A percentile compares a stretch with the other conserved stretches of the same genome.
Conservation (phyloP, 139 green algal species). For the Monoraphidium neglectum region DNA sequence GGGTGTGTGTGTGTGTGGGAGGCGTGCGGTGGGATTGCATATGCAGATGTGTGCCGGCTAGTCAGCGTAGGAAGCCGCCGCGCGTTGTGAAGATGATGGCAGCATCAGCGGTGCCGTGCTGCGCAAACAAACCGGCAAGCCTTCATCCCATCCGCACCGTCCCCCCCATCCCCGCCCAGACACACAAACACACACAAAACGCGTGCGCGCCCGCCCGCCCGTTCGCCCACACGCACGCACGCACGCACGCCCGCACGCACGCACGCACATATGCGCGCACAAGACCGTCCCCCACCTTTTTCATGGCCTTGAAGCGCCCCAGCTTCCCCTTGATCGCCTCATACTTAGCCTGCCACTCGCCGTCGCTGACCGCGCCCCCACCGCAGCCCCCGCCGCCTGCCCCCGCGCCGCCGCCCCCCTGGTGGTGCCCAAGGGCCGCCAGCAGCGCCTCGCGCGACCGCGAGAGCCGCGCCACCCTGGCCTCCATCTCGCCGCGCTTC, state of each 20-base stretch:
- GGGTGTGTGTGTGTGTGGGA: too few species aligned
- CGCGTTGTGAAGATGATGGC: too few species aligned
- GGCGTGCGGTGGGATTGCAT: too few species aligned
- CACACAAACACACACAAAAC: neutral
- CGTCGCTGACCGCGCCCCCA: slow-evolving; percentile 34
- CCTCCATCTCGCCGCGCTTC: slow-evolving; percentile 45
- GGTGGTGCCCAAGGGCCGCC: neutral
- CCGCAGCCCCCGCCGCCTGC: neutral
- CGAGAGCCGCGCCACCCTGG: slow-evolving; percentile 48
- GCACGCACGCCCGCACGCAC: neutral
- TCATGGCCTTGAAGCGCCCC: slow-evolving; percentile 62
- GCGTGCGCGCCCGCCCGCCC: neutral
- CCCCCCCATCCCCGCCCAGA: too few species aligned
- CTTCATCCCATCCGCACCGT: too few species aligned
- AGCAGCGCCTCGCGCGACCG: slow-evolving; percentile 5
- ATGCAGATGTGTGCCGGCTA: too few species aligned
- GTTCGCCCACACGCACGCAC: neutral
- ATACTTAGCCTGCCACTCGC: slow-evolving; percentile 58
- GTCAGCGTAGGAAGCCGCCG: too few species aligned
- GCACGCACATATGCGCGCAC: slow-evolving; percentile 43
- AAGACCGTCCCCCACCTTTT: slow-evolving; percentile 37
- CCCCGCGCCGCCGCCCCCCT: slow-evolving; percentile 17
- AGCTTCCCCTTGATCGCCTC: slow-evolving; percentile 57
- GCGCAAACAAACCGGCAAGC: too few species aligned
- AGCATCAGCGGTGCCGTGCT: too few species aligned